Conservation (phyloP, 2,329 filamentous ascomycete species). For the Monilinia fructicola region DNA sequence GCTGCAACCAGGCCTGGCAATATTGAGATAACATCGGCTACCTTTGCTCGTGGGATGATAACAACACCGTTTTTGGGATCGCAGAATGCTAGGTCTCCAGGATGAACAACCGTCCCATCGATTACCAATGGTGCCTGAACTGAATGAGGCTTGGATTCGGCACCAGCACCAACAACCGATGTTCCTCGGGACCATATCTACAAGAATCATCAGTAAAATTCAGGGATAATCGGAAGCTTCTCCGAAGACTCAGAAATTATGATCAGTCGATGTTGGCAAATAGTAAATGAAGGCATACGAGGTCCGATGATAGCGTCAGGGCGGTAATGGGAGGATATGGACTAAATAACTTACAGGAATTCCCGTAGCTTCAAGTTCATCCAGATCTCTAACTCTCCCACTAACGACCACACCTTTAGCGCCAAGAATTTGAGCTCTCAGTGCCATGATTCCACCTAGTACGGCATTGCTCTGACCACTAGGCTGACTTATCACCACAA, state of each 20-base stretch:
- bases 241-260: not conserved
- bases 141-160: slow-evolving; percentile 56
- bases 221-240: not conserved
- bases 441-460: slow-evolving; percentile 74
- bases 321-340: not conserved
- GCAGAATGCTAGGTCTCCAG: slow-evolving; percentile 68
- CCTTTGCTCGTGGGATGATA: slow-evolving; percentile 60
- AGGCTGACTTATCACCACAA: slow-evolving; percentile 68
- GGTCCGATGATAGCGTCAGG: not conserved
- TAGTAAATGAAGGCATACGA: not conserved
- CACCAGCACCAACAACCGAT: slow-evolving; percentile 58
- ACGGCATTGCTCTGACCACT: slow-evolving; percentile 65
- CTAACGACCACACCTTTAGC: slow-evolving; percentile 64
- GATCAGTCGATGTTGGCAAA: not conserved
- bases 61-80: slow-evolving; percentile 71
- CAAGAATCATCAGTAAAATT: slow-evolving; percentile 17
- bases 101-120: slow-evolving; percentile 46
- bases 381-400: slow-evolving; percentile 66
- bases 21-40: slow-evolving; percentile 60
- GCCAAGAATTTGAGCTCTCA: slow-evolving; percentile 62
- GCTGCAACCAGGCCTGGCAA: slow-evolving; percentile 43
- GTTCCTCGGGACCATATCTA: slow-evolving; percentile 57
- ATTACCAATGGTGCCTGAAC: slow-evolving; percentile 48
- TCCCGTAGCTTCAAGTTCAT: slow-evolving; percentile 54
- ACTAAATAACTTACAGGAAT: slow-evolving; percentile 52